phyloP scores from a whole-genome alignment of 2,329 filamentous ascomycete genomes.

The Cytospora paraplurivora region DNA sequence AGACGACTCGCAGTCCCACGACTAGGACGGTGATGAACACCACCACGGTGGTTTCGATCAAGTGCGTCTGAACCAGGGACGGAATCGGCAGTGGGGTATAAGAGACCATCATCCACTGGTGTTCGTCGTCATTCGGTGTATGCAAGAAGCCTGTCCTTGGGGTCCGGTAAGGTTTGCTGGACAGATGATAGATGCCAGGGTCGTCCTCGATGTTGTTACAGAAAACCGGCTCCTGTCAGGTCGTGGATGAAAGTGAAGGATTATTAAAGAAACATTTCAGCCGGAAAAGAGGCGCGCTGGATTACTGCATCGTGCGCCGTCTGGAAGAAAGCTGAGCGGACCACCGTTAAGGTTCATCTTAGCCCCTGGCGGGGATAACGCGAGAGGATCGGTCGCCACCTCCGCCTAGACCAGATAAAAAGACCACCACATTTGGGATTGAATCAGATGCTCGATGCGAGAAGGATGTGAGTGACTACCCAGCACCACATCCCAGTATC shows the following conservation, averaged over 20 bases:
- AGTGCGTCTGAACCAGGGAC: slow-evolving; percentile 33
- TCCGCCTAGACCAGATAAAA: not conserved
- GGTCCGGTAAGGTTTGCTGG: not conserved
- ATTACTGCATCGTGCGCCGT: not conserved
- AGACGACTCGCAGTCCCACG: slow-evolving; percentile 35
- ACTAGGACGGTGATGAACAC: slow-evolving; percentile 32
- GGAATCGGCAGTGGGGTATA: slow-evolving; percentile 31
- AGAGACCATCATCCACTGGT: slow-evolving; percentile 21
- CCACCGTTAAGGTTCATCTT: not conserved
- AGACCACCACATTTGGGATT: not conserved
- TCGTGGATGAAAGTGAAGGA: not conserved
- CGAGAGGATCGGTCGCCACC: not conserved
- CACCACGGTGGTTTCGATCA: slow-evolving; percentile 35
- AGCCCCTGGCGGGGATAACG: not conserved
- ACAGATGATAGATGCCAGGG: not conserved
- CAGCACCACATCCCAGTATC: not conserved
- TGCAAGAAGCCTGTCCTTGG: slow-evolving; percentile 2
- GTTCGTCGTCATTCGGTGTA: slow-evolving; percentile 4
- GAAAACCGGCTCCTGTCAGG: not conserved
- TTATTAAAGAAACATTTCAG: not conserved
- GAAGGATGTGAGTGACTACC: not conserved
- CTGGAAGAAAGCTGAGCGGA: not conserved
- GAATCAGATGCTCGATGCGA: not conserved
- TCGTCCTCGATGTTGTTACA: not conserved
- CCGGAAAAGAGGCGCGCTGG: not conserved